Conservation (phyloP, 164 flowering plant genomes). For the Platanus orientalis region DNA sequence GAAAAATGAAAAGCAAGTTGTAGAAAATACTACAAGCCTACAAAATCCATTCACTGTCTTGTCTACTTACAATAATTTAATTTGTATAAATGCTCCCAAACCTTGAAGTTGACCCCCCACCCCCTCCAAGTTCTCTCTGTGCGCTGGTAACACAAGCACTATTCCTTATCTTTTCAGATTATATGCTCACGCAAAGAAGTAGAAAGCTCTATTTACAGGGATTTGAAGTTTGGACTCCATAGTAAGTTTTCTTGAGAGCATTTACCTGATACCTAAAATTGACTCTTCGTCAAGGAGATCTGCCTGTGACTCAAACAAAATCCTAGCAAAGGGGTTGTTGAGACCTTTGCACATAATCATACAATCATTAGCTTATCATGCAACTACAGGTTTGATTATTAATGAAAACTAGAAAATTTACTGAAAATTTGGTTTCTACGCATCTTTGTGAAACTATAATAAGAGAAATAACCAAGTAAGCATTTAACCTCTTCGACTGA, state of each 20-base stretch:
- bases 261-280: neutral
- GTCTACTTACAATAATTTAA: too few relatives aligned
- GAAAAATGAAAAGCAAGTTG: too few relatives aligned
- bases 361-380: neutral
- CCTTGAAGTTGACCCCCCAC: too few relatives aligned
- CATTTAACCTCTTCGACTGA: conserved; percentile 52
- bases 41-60: too few relatives aligned
- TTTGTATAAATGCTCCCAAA: too few relatives aligned
- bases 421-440: neutral
- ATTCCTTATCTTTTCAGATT: too few relatives aligned
- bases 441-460: neutral
- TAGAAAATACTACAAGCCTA: too few relatives aligned
- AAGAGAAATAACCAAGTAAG: neutral
- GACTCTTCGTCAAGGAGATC: neutral
- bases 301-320: neutral
- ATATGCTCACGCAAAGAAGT: neutral
- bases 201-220: neutral
- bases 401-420: neutral
- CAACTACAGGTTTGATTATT: neutral
- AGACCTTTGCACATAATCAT: neutral
- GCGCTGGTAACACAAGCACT: neutral
- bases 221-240: neutral
- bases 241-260: neutral
- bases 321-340: neutral
- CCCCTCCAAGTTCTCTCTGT: neutral